Percentiles rank a stretch among this genome's conserved stretches.
These are phyloP conservation scores for Pseudopediastrum boryanum DNA, from an alignment of 139 green algal genomes.

Conservation along the genomic window DNA sequence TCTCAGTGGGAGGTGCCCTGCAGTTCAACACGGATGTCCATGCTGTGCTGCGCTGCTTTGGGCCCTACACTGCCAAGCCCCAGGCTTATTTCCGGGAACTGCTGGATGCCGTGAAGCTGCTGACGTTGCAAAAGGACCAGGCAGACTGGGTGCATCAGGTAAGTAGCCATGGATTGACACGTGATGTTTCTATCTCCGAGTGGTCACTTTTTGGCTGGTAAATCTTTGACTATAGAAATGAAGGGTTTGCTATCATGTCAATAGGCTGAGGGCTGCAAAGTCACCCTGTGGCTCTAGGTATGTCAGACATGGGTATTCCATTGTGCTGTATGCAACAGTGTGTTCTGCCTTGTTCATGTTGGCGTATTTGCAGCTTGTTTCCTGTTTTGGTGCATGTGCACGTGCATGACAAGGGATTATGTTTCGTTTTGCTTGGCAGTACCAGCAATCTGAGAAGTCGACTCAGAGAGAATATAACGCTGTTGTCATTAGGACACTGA, in stretches of 20 bases:
- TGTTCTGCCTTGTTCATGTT: background rate
- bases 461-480: too few relatives aligned
- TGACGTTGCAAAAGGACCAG: constrained; percentile 29
- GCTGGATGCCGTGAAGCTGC: constrained; percentile 18
- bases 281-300: background rate
- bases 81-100: constrained; percentile 24
- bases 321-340: background rate
- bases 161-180: background rate
- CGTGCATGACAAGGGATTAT: too few relatives aligned
- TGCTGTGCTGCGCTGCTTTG: constrained; percentile 7
- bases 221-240: background rate
- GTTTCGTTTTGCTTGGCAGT: too few relatives aligned
- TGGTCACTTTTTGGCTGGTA: too few relatives aligned
- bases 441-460: too few relatives aligned
- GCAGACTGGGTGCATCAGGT: constrained; percentile 28
- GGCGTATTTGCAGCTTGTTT: too few relatives aligned
- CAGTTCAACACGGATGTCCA: constrained; percentile 9
- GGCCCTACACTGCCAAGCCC: constrained; percentile 19
- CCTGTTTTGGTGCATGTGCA: too few relatives aligned
- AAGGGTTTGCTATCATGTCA: background rate
- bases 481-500: too few relatives aligned
- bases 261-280: background rate
- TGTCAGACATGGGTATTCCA: background rate
- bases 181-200: too few relatives aligned
- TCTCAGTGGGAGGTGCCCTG: constrained; percentile 22